Evolutionary conservation across 768 basidiomycete species (phyloP).

Genomic region (Mycena venus): DNA sequence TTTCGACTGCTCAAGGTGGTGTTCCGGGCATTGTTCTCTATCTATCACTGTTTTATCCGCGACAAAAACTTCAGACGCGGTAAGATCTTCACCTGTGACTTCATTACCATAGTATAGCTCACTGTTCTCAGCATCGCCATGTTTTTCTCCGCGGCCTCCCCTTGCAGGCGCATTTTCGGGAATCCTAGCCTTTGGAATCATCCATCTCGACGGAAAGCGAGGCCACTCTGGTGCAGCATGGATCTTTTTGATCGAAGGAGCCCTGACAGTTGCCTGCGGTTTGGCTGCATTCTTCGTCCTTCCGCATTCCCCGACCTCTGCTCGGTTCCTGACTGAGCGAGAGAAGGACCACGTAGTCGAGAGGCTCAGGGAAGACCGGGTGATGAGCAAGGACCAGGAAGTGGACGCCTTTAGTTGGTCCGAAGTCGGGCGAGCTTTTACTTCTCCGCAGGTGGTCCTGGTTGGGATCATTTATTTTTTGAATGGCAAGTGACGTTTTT

Average conservation of each 20-base stretch:
- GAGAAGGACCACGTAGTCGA: neutral
- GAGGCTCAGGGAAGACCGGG: neutral
- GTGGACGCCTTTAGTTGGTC: constrained; percentile 62
- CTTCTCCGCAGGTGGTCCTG: constrained; percentile 67
- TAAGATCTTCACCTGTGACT: neutral
- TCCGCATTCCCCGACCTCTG: neutral
- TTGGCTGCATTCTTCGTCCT: neutral
- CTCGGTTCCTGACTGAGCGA: neutral
- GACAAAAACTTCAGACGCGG: neutral
- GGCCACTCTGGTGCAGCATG: constrained; percentile 72
- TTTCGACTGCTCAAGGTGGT: neutral
- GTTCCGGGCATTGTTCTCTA: neutral
- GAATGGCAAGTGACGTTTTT: neutral
- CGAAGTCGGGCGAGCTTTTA: constrained; percentile 63
- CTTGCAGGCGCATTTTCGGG: constrained; percentile 79
- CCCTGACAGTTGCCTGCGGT: neutral
- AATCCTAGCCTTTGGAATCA: constrained; percentile 74
- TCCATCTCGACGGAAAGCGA: constrained; percentile 70
- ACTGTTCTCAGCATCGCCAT: constrained; percentile 50
- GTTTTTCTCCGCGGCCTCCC: constrained; percentile 65
- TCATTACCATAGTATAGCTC: neutral
- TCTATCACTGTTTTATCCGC: neutral
- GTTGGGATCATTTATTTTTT: constrained; percentile 62
- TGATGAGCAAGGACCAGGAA: neutral
- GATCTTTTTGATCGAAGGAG: constrained; percentile 66